phyloP scores from a whole-genome alignment of 1,284 basidiomycete species.

The Trametes versicolor region DNA sequence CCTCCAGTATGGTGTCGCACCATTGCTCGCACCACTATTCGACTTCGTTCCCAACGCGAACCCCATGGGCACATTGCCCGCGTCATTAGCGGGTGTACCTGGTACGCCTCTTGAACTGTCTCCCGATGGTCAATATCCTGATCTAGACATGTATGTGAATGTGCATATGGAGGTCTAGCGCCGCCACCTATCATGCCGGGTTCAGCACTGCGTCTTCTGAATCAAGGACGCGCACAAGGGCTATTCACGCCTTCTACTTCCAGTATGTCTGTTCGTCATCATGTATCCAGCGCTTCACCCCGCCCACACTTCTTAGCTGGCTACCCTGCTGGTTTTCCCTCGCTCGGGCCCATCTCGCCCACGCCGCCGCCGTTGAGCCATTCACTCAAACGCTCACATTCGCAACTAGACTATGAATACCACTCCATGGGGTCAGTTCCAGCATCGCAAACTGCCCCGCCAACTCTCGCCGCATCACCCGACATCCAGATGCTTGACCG shows the following conservation, averaged over 20 bases:
- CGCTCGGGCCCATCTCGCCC: conserved; percentile 50
- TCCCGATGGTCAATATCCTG: conserved; percentile 57
- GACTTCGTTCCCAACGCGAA: conserved; percentile 88
- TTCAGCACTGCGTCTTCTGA: conserved; percentile 79
- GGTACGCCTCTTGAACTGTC: conserved; percentile 59
- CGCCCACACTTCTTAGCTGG: conserved; percentile 48
- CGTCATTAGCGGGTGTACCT: conserved; percentile 49
- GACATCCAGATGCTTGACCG: conserved; percentile 58
- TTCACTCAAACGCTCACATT: conserved; percentile 56
- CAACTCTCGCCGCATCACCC: conserved; percentile 51
- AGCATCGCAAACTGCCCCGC: conserved; percentile 40
- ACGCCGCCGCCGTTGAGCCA: conserved; percentile 58
- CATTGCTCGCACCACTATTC: conserved; percentile 87
- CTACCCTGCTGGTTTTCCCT: conserved; percentile 55
- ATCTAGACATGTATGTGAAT: conserved; percentile 47
- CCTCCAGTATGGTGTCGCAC: conserved; percentile 88
- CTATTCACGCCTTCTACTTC: conserved; percentile 85
- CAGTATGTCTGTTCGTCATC: conserved; percentile 48
- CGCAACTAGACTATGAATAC: conserved; percentile 53
- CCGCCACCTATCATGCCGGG: conserved; percentile 85
- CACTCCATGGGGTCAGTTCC: conserved; percentile 30
- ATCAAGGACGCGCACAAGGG: conserved; percentile 87
- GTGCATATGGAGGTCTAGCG: conserved; percentile 58
- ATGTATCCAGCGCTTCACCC: conserved; percentile 48
- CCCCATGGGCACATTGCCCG: conserved; percentile 67